phyloP scores from a whole-genome alignment of 805 yeast genomes.

The Hanseniaspora vineae region DNA sequence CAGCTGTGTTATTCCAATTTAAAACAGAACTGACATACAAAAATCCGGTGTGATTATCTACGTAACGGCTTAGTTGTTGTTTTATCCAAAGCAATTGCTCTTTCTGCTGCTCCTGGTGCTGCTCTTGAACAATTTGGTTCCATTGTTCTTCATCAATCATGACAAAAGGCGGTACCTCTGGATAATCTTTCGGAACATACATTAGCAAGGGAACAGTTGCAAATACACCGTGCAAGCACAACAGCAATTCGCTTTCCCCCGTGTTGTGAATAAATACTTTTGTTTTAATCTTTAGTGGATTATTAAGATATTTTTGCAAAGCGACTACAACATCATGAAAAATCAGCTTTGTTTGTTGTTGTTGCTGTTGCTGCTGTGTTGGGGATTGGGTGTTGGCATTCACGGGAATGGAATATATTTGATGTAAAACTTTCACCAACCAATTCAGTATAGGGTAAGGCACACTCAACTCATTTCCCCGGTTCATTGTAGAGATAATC shows the following conservation, averaged over 20 bases:
- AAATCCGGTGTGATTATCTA: neutral
- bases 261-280: constrained; percentile 38
- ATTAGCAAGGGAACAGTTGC: constrained; percentile 5
- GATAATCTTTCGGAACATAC: constrained; percentile 35
- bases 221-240: constrained; percentile 51
- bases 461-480: constrained; percentile 6
- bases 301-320: constrained; percentile 35
- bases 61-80: too few relatives aligned
- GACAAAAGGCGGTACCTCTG: constrained; percentile 52
- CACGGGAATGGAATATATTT: constrained; percentile 21
- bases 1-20: neutral
- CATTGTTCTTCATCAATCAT: constrained; percentile 41
- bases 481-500: too few relatives aligned
- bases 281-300: constrained; percentile 56
- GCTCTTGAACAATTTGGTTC: constrained; percentile 35
- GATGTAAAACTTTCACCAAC: constrained; percentile 43
- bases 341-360: constrained; percentile 16
- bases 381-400: too few relatives aligned
- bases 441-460: constrained; percentile 38
- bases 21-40: neutral
- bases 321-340: constrained; percentile 46
- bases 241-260: constrained; percentile 47
- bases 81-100: too few relatives aligned
- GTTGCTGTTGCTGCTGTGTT: neutral
- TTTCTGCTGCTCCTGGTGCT: neutral